phyloP scores from a whole-genome alignment of 2,329 filamentous ascomycete genomes.

The Trichophyton simii region DNA sequence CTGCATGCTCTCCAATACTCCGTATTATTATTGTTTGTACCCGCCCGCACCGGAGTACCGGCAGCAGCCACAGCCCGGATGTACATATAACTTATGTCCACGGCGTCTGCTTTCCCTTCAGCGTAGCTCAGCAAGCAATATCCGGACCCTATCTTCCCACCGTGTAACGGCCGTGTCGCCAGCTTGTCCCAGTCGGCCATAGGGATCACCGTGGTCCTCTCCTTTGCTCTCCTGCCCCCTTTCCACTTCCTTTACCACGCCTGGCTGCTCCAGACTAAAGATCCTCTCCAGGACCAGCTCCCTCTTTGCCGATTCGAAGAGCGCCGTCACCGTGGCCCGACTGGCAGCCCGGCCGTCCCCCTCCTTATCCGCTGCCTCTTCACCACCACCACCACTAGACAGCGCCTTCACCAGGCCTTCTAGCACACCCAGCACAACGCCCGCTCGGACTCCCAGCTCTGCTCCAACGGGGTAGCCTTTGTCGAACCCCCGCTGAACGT shows the following conservation, averaged over 20 bases:
- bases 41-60: too few relatives aligned
- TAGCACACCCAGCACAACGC: conserved; percentile 62
- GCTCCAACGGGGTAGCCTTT: conserved; percentile 79
- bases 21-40: too few relatives aligned
- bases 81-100: not conserved
- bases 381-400: conserved; percentile 19
- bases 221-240: not conserved
- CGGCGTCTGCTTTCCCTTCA: not conserved
- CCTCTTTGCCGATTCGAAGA: conserved; percentile 19
- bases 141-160: conserved; percentile 26
- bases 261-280: conserved; percentile 6
- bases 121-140: conserved; percentile 37
- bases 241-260: not conserved
- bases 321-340: conserved; percentile 15
- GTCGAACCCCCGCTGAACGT: conserved; percentile 81
- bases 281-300: conserved; percentile 13
- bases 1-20: too few relatives aligned
- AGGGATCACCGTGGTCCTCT: conserved; percentile 1
- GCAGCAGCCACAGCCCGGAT: not conserved
- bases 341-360: not conserved
- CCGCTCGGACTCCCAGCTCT: conserved; percentile 60
- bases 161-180: conserved; percentile 11
- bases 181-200: conserved; percentile 7
- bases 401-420: conserved; percentile 49
- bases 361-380: not conserved